Conservation (phyloP, 352 stramenopile genomes). For the Elongisporangium undulatum region DNA sequence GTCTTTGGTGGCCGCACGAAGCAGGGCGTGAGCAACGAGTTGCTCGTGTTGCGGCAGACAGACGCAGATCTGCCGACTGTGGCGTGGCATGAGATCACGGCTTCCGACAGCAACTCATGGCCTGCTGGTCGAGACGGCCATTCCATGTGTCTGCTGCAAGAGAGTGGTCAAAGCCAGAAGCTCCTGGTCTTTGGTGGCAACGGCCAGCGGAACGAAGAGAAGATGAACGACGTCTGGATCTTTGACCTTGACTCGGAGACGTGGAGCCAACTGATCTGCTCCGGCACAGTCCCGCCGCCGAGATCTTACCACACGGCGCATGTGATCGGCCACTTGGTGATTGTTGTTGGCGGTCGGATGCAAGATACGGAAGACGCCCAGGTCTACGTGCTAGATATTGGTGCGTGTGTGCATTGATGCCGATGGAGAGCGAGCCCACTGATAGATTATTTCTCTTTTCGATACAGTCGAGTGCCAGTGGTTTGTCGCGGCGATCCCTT, state of each 20-base stretch:
- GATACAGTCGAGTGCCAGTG: constrained; percentile 23
- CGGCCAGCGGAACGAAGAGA: constrained; percentile 59
- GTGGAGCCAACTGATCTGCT: constrained; percentile 39
- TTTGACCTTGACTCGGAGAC: constrained; percentile 27
- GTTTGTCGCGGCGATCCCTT: constrained; percentile 38
- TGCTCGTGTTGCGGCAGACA: constrained; percentile 21
- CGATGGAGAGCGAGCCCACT: neutral
- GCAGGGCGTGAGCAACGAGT: constrained; percentile 41
- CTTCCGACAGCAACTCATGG: constrained; percentile 5
- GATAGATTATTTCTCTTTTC: neutral
- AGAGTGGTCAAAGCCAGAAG: neutral
- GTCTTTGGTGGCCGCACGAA: constrained; percentile 72
- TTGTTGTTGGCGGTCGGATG: constrained; percentile 63
- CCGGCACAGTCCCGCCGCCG: constrained; percentile 33
- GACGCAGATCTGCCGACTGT: constrained; percentile 4
- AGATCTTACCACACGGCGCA: constrained; percentile 71
- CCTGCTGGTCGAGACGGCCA: constrained; percentile 57
- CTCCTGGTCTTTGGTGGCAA: constrained; percentile 69
- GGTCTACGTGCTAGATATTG: constrained; percentile 57
- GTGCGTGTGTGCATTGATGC: constrained; percentile 4
- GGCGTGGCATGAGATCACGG: constrained; percentile 21
- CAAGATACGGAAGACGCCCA: constrained; percentile 29
- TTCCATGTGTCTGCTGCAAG: constrained; percentile 35
- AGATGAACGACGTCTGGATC: constrained; percentile 67
- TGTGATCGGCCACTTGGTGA: constrained; percentile 35